Percentiles rank a stretch among this genome's conserved stretches.
Evolutionary conservation across 345 rosid species (phyloP).

Genomic region (Leavenworthia alabamica): DNA sequence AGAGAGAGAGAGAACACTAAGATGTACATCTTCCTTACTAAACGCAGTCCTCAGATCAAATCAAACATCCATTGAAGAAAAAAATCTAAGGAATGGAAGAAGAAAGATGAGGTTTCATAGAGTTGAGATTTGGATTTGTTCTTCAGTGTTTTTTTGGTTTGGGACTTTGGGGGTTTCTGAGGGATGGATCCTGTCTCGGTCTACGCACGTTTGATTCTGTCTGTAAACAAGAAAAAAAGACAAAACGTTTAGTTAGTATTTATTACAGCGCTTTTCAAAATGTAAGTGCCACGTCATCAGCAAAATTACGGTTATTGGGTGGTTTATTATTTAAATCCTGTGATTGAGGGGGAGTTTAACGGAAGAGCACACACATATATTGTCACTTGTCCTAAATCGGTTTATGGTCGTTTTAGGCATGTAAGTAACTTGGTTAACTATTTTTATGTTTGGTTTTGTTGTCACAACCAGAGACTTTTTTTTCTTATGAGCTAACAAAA

Average conservation of each 20-base stretch:
- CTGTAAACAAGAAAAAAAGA: background rate
- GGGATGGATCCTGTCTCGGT: constrained; percentile 20
- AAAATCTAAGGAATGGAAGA: background rate
- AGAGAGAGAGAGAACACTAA: background rate
- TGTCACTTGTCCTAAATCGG: too few species aligned
- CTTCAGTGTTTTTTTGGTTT: constrained; percentile 16
- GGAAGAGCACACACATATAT: too few species aligned
- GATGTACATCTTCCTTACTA: constrained; percentile 14
- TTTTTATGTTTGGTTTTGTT: too few species aligned
- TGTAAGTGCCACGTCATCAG: constrained; percentile 27
- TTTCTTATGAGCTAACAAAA: too few species aligned
- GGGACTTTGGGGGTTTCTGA: constrained; percentile 11
- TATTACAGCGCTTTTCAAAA: constrained; percentile 14
- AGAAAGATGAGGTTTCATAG: constrained; percentile 17
- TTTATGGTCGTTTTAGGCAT: too few species aligned
- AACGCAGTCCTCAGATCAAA: constrained; percentile 13
- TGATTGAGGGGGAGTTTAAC: background rate
- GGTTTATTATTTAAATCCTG: constrained; percentile 27
- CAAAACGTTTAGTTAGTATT: constrained; percentile 15
- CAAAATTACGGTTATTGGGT: background rate
- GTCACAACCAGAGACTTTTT: too few species aligned
- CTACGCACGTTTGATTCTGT: background rate
- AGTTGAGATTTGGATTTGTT: constrained; percentile 27
- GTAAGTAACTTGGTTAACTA: too few species aligned
- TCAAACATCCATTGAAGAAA: constrained; percentile 44